Conservation (phyloP, 108 stramenopile species). For the Stephanodiscus minutulus region DNA sequence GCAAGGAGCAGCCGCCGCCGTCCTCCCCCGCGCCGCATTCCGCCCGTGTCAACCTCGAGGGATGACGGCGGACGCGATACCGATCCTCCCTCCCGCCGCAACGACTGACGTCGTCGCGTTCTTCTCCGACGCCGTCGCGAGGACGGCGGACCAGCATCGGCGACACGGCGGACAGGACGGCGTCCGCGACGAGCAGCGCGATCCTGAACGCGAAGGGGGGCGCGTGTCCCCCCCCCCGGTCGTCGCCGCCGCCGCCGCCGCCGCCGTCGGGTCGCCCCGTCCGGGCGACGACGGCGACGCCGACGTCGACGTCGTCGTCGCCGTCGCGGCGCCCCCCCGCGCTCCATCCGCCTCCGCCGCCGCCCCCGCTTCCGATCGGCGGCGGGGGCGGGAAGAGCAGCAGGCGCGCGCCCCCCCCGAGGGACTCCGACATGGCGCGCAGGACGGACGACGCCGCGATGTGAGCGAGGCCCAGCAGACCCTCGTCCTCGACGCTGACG, state of each 20-base stretch:
- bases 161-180: neutral
- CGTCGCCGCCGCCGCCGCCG: neutral
- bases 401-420: too few relatives aligned
- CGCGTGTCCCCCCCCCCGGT: neutral
- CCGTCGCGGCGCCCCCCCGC: too few relatives aligned
- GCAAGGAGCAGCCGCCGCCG: too few relatives aligned
- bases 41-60: too few relatives aligned
- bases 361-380: too few relatives aligned
- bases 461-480: too few relatives aligned
- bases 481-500: too few relatives aligned
- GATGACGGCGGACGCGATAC: neutral
- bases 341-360: too few relatives aligned
- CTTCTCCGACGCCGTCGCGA: too few relatives aligned
- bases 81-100: neutral
- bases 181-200: neutral
- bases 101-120: neutral
- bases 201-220: neutral
- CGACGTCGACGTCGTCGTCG: neutral
- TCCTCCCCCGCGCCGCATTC: neutral
- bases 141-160: neutral
- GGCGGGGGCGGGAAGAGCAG: too few relatives aligned
- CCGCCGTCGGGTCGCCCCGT: neutral
- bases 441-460: too few relatives aligned
- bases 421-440: too few relatives aligned
- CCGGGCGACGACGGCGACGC: neutral